A percentile compares a stretch with the other conserved stretches of the same genome.
These are phyloP conservation scores for Petunia secreta DNA, from an alignment of 257 asterid species.

Conservation along the genomic window DNA sequence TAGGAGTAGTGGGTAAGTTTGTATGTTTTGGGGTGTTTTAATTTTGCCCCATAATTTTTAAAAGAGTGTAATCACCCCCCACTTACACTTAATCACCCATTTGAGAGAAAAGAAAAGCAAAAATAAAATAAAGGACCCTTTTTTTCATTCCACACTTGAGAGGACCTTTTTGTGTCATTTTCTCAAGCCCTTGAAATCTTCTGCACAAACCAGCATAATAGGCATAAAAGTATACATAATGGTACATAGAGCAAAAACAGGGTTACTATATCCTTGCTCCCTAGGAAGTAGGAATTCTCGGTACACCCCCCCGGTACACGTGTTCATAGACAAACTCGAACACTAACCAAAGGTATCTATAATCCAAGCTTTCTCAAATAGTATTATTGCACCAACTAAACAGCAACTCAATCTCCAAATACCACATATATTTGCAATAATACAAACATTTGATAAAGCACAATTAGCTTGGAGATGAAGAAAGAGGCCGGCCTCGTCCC, in stretches of 20 bases:
- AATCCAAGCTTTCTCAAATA: constrained; percentile 5
- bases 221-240: neutral
- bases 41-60: no score
- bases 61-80: no score
- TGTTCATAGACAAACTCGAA: neutral
- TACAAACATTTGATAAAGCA: constrained; percentile 1
- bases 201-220: neutral
- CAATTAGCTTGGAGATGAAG: constrained; percentile 28
- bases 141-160: no score
- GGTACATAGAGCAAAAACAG: constrained; percentile 1
- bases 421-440: neutral
- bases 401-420: constrained; percentile 3
- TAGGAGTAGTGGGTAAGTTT: no score
- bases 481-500: constrained; percentile 88
- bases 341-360: neutral
- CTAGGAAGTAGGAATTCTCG: neutral
- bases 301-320: no score
- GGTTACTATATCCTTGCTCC: neutral
- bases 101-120: no score
- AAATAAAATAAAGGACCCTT: no score
- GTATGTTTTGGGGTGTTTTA: no score
- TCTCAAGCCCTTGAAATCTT: neutral
- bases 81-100: no score
- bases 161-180: no score
- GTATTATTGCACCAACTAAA: neutral